Evolutionary conservation across 768 basidiomycete species (phyloP), one percentile per base, ranked within the genome.

Genomic region (Nevesoporus exiguus): DNA sequence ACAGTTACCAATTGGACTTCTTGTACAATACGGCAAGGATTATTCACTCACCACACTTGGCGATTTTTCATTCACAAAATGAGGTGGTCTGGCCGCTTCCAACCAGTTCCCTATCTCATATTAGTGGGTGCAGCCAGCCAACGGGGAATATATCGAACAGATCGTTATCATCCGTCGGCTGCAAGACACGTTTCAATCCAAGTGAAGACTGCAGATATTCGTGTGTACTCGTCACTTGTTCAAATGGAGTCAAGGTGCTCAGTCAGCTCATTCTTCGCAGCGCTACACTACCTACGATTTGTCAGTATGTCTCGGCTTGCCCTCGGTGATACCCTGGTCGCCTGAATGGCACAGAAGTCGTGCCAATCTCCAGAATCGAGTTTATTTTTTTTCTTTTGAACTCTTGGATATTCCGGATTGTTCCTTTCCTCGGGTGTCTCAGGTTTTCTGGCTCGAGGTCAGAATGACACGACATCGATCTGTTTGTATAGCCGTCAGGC

Each of bases 21-120:
- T 52, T 49, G 55, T 63, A 50, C 55, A 47, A 55, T 46, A 25
- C 47, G 55, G 30, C 30, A 57, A 15, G 42, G 49, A 42, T 47
- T 34, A 17, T 47, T 40, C 46, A 31, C 55, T 49, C 58, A 42
- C 59, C 51, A 25, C 52, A 59, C 52, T 51, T 42, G 66, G 61
- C 34, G 50, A 59, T 68, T 57, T 66, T 61, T 68, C 61, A 64
- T 64, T 66, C 57, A 30, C n/a, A 44, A 61, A 57, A 52, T 7
- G 51, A 58, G 58, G 47, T 49, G 43, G 36, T 47, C 54, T 63
- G 17, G 46, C 51, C 51, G 44, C 46, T 31, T 51, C 33, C n/a
- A 48, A 44, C 27, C n/a, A n/a, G 24, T 33, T 29, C 51, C 41
- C 56, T 53, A 53, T 61, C 53, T 55, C 53, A 52, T 59, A 57